phyloP scores from a whole-genome alignment of 1,284 basidiomycete species.

The Schizophyllum amplum region DNA sequence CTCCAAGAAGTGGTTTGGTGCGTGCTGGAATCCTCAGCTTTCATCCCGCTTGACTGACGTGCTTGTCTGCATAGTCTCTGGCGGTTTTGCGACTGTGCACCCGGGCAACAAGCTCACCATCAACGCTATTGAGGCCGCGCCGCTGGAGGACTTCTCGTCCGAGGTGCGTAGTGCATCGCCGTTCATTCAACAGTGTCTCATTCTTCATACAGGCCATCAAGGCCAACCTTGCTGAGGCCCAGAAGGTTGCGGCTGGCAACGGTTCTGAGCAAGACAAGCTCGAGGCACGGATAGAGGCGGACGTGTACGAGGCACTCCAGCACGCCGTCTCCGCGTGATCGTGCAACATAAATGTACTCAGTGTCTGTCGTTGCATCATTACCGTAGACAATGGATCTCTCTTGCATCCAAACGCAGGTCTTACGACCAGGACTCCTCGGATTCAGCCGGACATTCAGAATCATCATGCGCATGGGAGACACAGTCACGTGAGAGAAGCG shows the following conservation, averaged over 20 bases:
- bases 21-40: slow-evolving; percentile 26
- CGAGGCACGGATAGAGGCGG: slow-evolving; percentile 91
- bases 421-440: neutral
- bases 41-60: neutral
- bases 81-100: slow-evolving; percentile 97
- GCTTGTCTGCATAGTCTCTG: slow-evolving; percentile 59
- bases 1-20: slow-evolving; percentile 95
- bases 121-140: slow-evolving; percentile 95
- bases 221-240: slow-evolving; percentile 83
- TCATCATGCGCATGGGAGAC: neutral
- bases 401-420: neutral
- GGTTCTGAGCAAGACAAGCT: slow-evolving; percentile 91
- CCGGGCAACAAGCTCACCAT: slow-evolving; percentile 96
- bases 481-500: neutral
- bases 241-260: slow-evolving; percentile 73
- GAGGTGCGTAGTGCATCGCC: slow-evolving; percentile 47
- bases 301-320: slow-evolving; percentile 94
- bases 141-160: slow-evolving; percentile 83
- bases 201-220: slow-evolving; percentile 67
- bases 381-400: neutral
- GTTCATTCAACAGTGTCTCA: slow-evolving; percentile 7
- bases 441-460: neutral
- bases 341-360: slow-evolving; percentile 1
- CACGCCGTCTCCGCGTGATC: slow-evolving; percentile 51
- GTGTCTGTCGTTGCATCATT: neutral